A percentile compares a stretch with the other conserved stretches of the same genome.
These are phyloP conservation scores for Rhodotorula diobovata DNA, from an alignment of 768 basidiomycete genomes.

Conservation along the genomic window DNA sequence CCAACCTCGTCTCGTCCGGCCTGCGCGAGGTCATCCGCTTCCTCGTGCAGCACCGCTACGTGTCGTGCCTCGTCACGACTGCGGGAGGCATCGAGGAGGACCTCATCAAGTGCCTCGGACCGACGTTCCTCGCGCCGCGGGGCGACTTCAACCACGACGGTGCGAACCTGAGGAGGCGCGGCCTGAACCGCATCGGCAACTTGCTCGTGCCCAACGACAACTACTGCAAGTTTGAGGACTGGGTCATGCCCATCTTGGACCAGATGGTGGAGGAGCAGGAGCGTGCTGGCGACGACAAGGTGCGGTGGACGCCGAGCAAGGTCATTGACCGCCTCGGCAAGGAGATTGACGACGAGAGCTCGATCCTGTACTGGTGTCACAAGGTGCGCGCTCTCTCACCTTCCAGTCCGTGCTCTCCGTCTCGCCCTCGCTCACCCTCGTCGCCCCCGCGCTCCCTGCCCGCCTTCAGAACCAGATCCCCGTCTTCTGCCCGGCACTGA, in stretches of 20 bases:
- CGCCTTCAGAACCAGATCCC: constrained; percentile 83
- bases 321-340: constrained; percentile 91
- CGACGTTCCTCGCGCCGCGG: constrained; percentile 80
- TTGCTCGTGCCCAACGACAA: constrained; percentile 95
- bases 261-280: constrained; percentile 84
- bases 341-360: constrained; percentile 94
- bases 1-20: constrained; percentile 96
- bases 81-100: constrained; percentile 99
- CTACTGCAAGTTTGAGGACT: constrained; percentile 99
- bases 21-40: constrained; percentile 85
- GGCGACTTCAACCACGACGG: constrained; percentile 77
- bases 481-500: constrained; percentile 95
- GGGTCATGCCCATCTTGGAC: constrained; percentile 92
- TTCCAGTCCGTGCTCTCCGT: neutral
- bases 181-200: constrained; percentile 98
- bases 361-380: constrained; percentile 98
- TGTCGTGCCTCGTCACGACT: constrained; percentile 86
- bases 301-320: constrained; percentile 85
- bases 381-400: constrained; percentile 62
- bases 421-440: neutral
- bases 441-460: constrained; percentile 35
- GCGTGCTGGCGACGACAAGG: constrained; percentile 57
- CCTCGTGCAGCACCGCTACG: constrained; percentile 87
- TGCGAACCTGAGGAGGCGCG: constrained; percentile 72
- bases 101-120: constrained; percentile 97